Evolutionary conservation across 768 basidiomycete genomes (phyloP).

Genomic region (Rhodotorula taiwanensis): DNA sequence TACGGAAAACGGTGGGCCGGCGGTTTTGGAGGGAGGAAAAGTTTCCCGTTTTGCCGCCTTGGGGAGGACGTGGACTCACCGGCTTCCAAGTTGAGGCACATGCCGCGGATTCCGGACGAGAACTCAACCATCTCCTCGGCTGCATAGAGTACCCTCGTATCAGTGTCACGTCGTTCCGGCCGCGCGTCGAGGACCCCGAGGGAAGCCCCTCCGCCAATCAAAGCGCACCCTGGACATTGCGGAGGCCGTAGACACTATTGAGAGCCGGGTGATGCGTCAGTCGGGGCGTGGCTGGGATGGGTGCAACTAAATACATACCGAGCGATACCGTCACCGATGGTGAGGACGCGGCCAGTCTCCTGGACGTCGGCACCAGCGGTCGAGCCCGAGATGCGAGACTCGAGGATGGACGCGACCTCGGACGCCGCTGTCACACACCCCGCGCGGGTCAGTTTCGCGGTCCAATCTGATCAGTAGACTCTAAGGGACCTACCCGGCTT

Average conservation of each 20-base stretch:
- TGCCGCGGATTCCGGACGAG: slow-evolving; percentile 98
- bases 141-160: slow-evolving; percentile 2
- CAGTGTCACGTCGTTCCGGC: too few species aligned
- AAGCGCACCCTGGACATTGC: slow-evolving; percentile 83
- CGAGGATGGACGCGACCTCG: slow-evolving; percentile 98
- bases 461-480: not conserved
- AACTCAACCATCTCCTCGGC: slow-evolving; percentile 99
- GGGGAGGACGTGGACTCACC: too few species aligned
- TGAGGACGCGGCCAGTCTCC: slow-evolving; percentile 98
- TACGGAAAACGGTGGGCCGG: too few species aligned
- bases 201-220: not conserved
- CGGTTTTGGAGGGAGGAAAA: too few species aligned
- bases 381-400: slow-evolving; percentile 93
- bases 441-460: slow-evolving; percentile 1
- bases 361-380: slow-evolving; percentile 88
- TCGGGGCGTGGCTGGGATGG: not conserved
- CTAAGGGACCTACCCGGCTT: slow-evolving; percentile 72
- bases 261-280: slow-evolving; percentile 19
- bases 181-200: too few species aligned
- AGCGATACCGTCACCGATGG: slow-evolving; percentile 78
- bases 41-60: too few species aligned
- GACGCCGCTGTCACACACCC: slow-evolving; percentile 64
- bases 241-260: slow-evolving; percentile 95
- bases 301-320: slow-evolving; percentile 20
- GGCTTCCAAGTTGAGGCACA: slow-evolving; percentile 99